Evolutionary conservation across 768 basidiomycete genomes (phyloP).

Genomic region (Ramaria rubella): DNA sequence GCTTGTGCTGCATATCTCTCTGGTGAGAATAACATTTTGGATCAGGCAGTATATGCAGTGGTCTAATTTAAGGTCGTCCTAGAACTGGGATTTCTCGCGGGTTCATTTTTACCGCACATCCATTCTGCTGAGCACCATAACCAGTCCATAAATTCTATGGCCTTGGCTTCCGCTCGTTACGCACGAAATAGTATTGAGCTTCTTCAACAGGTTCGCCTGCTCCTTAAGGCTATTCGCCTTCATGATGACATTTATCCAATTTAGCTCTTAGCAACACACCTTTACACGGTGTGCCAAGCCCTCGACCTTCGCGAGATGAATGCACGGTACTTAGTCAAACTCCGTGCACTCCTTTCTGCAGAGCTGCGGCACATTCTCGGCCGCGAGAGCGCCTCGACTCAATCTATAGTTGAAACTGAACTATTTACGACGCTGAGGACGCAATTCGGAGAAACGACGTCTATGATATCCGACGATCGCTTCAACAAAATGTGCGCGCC

Average conservation of each 20-base stretch:
- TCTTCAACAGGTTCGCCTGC: not conserved
- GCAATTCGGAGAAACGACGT: not conserved
- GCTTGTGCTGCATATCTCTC: slow-evolving; percentile 20
- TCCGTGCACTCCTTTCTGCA: not conserved
- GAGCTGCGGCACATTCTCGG: not conserved
- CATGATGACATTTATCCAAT: not conserved
- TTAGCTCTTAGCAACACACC: not conserved
- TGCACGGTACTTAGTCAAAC: not conserved
- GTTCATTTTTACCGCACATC: slow-evolving; percentile 20
- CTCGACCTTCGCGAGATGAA: not conserved
- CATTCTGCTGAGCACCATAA: slow-evolving; percentile 25
- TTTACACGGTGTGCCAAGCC: not conserved
- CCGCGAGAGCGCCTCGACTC: no score
- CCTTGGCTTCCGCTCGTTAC: not conserved
- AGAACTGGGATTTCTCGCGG: slow-evolving; percentile 22
- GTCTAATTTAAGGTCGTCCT: not conserved
- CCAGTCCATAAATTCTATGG: slow-evolving; percentile 22
- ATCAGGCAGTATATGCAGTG: no score
- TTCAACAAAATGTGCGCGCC: not conserved
- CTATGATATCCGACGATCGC: not conserved
- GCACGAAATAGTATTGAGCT: not conserved
- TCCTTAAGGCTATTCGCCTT: not conserved
- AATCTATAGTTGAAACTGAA: no score
- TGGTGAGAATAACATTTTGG: slow-evolving; percentile 7
- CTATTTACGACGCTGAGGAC: not conserved